phyloP scores from a whole-genome alignment of 108 stramenopile genomes.

The Nannochloropsis gaditana region DNA sequence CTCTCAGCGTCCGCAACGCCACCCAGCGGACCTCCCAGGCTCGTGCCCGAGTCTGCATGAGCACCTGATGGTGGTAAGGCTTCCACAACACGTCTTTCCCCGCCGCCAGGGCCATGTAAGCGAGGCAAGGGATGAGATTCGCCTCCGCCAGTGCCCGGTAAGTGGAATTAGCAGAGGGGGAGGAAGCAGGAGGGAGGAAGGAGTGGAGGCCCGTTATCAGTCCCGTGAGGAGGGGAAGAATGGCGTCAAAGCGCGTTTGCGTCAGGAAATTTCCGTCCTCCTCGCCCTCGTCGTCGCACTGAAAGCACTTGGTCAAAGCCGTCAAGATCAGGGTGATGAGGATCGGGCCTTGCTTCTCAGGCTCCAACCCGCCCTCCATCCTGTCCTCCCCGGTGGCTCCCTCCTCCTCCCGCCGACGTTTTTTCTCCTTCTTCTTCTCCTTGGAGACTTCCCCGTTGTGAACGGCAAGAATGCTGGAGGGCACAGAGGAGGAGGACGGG shows the following conservation, averaged over 20 bases:
- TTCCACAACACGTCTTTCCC: slow-evolving; percentile 52
- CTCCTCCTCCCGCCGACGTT: neutral
- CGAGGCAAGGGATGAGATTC: slow-evolving; percentile 33
- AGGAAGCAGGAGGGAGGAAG: neutral
- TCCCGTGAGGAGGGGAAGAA: slow-evolving; percentile 11
- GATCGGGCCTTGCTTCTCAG: neutral
- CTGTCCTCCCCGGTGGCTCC: neutral
- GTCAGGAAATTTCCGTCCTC: slow-evolving; percentile 32
- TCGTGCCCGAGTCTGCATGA: slow-evolving; percentile 34
- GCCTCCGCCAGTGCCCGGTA: neutral
- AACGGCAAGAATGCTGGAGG: neutral
- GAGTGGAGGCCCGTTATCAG: neutral
- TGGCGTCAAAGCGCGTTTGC: slow-evolving; percentile 38
- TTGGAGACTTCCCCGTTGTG: neutral
- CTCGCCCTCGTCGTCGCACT: slow-evolving; percentile 38
- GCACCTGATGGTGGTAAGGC: slow-evolving; percentile 42
- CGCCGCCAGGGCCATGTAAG: slow-evolving; percentile 38
- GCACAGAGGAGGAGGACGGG: neutral
- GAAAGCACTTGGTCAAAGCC: slow-evolving; percentile 44
- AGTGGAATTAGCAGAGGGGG: neutral
- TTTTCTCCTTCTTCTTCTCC: slow-evolving; percentile 21
- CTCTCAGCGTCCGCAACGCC: slow-evolving; percentile 30
- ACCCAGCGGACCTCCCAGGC: slow-evolving; percentile 40
- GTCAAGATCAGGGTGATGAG: slow-evolving; percentile 22
- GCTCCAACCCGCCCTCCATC: neutral